These are phyloP conservation scores for Amphichorda felina DNA, from an alignment of 2,329 filamentous ascomycete species.

Conservation along the genomic window DNA sequence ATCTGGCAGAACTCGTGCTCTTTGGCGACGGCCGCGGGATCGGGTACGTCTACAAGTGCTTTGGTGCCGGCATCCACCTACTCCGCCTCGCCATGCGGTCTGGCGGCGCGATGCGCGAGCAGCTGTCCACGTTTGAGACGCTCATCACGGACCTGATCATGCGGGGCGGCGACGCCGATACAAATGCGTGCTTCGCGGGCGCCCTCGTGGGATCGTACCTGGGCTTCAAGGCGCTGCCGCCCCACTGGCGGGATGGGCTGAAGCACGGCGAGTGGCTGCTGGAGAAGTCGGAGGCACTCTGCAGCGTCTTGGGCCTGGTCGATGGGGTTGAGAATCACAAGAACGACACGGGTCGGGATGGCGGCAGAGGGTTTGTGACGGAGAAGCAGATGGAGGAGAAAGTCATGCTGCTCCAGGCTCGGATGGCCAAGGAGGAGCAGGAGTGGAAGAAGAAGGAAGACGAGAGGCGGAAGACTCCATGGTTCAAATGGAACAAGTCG, in stretches of 20 bases:
- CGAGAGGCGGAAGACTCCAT: constrained; percentile 8
- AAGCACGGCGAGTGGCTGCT: constrained; percentile 30
- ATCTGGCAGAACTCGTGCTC: too few species aligned
- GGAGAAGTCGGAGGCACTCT: constrained; percentile 27
- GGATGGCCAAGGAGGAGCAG: constrained; percentile 15
- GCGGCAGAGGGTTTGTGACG: constrained; percentile 23
- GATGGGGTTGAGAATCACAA: constrained; percentile 22
- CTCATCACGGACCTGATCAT: too few species aligned
- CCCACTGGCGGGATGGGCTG: constrained; percentile 36
- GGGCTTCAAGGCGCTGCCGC: constrained; percentile 31
- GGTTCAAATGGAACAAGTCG: too few species aligned
- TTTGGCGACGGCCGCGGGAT: too few species aligned
- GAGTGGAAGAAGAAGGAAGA: constrained; percentile 13
- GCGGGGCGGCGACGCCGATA: constrained; percentile 41
- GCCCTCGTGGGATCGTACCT: constrained; percentile 34
- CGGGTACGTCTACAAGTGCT: too few species aligned
- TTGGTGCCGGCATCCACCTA: too few species aligned
- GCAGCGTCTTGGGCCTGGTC: constrained; percentile 22
- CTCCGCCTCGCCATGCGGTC: too few species aligned
- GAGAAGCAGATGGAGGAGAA: constrained; percentile 23
- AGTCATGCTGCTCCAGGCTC: constrained; percentile 17
- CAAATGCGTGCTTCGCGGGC: constrained; percentile 39
- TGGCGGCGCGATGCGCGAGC: too few species aligned
- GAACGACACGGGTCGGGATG: constrained; percentile 26
- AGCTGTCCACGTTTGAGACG: constrained; percentile 27